Percentiles rank a stretch among this genome's conserved stretches.
Evolutionary conservation across 495 filamentous ascomycete genomes (phyloP).

Genomic region (Penicillium alfredii): DNA sequence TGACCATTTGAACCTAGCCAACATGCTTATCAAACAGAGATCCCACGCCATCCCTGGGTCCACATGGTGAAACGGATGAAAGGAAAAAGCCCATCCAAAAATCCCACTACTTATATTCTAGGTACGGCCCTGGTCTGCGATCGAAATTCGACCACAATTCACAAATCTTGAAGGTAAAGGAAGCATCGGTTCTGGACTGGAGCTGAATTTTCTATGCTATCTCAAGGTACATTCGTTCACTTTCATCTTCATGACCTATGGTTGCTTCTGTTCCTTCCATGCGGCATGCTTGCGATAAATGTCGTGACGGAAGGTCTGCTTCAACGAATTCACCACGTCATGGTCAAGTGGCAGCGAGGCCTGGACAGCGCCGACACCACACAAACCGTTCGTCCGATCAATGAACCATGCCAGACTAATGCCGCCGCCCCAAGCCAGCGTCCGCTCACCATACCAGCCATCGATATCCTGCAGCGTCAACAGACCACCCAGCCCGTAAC

Average conservation of each 20-base stretch:
- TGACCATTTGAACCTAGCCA: too few species aligned
- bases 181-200: too few species aligned
- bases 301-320: constrained; percentile 40
- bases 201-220: too few species aligned
- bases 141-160: too few species aligned
- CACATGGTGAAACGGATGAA: too few species aligned
- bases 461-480: constrained; percentile 27
- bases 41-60: too few species aligned
- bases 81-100: too few species aligned
- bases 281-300: constrained; percentile 30
- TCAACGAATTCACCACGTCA: constrained; percentile 21
- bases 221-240: too few species aligned
- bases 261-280: constrained; percentile 6
- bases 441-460: constrained; percentile 37
- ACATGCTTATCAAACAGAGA: too few species aligned
- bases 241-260: neutral
- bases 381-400: constrained; percentile 42
- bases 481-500: constrained; percentile 24
- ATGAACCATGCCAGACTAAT: constrained; percentile 39
- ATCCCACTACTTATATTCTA: too few species aligned
- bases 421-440: constrained; percentile 35
- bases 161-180: too few species aligned
- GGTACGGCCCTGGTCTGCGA: too few species aligned
- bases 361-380: constrained; percentile 37
- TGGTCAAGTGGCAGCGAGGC: constrained; percentile 31